Evolutionary conservation across 2,329 filamentous ascomycete species (phyloP).

Genomic region (Diaporthe helianthi): DNA sequence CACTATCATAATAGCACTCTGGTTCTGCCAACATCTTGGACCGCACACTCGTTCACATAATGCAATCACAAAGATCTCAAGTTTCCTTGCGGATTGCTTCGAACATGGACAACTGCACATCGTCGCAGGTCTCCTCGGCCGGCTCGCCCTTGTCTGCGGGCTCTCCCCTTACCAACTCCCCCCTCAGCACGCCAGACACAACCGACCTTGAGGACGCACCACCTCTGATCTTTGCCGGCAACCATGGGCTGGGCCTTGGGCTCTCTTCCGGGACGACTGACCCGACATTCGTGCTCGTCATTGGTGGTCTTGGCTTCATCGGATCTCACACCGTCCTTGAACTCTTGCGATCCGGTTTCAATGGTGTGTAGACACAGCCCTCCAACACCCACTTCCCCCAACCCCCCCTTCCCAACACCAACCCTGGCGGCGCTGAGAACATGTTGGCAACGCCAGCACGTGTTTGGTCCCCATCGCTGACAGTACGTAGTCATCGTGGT

Average conservation of each 20-base stretch:
- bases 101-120: conserved; percentile 34
- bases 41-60: not conserved
- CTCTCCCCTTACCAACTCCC: conserved; percentile 36
- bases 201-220: conserved; percentile 35
- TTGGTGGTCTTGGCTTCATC: conserved; percentile 62
- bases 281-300: conserved; percentile 51
- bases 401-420: too few relatives aligned
- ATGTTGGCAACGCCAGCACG: not conserved
- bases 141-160: conserved; percentile 30
- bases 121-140: conserved; percentile 26
- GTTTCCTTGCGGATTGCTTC: not conserved
- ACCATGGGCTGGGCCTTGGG: conserved; percentile 29
- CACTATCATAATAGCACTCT: not conserved
- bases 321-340: conserved; percentile 63
- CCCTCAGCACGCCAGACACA: conserved; percentile 34
- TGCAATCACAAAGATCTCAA: conserved; percentile 1
- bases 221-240: conserved; percentile 23
- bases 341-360: conserved; percentile 60
- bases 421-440: not conserved
- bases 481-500: conserved; percentile 49
- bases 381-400: not conserved
- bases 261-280: conserved; percentile 29
- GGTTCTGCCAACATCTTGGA: not conserved
- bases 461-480: conserved; percentile 4
- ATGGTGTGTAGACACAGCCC: conserved; percentile 41